Evolutionary conservation across 768 basidiomycete species (phyloP), one percentile per base, ranked within the genome.

Genomic region (Kockovaella imperatae): DNA sequence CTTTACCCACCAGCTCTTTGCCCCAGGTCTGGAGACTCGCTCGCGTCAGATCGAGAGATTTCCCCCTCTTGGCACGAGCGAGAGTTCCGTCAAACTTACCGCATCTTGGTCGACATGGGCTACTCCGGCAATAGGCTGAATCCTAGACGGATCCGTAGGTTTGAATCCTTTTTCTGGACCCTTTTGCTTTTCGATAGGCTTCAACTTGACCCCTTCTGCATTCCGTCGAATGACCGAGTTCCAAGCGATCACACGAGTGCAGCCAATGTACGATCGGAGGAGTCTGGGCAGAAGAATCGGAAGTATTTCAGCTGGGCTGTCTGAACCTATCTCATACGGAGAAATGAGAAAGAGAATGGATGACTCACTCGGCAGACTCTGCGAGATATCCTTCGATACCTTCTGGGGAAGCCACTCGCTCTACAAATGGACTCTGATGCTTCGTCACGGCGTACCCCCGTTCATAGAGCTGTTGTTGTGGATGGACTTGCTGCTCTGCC

Each of bases 61-160:
- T 43, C 20, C 21, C 38, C 20, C 13, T 10, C 13, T 13, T 20
- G 38, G 38, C 13, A 49, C 8, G 17, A 13, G 11, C 20, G 20
- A 38, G 6, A 21, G 20, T 25, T 24, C 7, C 36, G 10, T 21
- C 15, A 5, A 13, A 53, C 57, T 52, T 45, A 59, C 54, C 24
- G 50, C 42, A 35, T 45, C 46, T 42, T 61, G 59, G 39, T 61
- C 59, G 32, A 61, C 50, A 48, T 61, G 59, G 7, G 59, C 59
- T 4, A 49, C 31, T 10, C 38, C 42, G 3, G 56, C 59, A 5
- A 47, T 44, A 13, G 56, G 59, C 31, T 57, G 49, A 3, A 48
- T 24, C 20, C 53, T 34, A 7, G 45, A 15, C n/a, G n/a, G n/a
- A n/a, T n/a, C n/a, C 10, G 54, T 48, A 17, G 54, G 54, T 1